Conservation (phyloP, 306 rosid genomes). For the Cucurbita ficifolia region DNA sequence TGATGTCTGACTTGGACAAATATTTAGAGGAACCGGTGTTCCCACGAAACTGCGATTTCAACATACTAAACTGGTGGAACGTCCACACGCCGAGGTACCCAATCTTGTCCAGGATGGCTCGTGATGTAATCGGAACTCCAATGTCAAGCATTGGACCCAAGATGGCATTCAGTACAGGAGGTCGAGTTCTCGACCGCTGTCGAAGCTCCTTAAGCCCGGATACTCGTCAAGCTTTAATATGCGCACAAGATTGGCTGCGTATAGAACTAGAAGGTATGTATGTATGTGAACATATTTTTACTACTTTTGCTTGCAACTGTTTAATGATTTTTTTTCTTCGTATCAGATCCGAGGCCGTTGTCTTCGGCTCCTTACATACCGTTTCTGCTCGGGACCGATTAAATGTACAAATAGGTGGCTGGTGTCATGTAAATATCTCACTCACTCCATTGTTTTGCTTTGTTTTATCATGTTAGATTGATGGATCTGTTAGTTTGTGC, state of each 20-base stretch:
- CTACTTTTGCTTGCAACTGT: conserved; percentile 7
- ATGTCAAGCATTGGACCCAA: conserved; percentile 79
- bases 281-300: neutral
- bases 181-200: conserved; percentile 59
- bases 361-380: conserved; percentile 35
- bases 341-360: conserved; percentile 48
- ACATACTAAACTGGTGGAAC: conserved; percentile 90
- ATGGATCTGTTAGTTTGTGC: conserved; percentile 13
- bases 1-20: conserved; percentile 73
- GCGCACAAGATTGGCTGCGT: conserved; percentile 86
- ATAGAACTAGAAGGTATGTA: conserved; percentile 50
- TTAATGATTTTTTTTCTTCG: neutral
- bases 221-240: conserved; percentile 59
- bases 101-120: conserved; percentile 91
- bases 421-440: neutral
- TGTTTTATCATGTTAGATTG: conserved; percentile 19
- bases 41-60: conserved; percentile 74
- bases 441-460: neutral
- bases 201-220: conserved; percentile 13
- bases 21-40: conserved; percentile 87
- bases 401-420: conserved; percentile 6
- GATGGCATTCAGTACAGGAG: conserved; percentile 41
- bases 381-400: conserved; percentile 36
- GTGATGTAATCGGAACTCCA: conserved; percentile 88
- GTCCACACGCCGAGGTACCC: conserved; percentile 98